Evolutionary conservation across 2,329 filamentous ascomycete genomes (phyloP), one percentile per base, ranked within the genome.

Genomic region (Magnaporthales sp.): DNA sequence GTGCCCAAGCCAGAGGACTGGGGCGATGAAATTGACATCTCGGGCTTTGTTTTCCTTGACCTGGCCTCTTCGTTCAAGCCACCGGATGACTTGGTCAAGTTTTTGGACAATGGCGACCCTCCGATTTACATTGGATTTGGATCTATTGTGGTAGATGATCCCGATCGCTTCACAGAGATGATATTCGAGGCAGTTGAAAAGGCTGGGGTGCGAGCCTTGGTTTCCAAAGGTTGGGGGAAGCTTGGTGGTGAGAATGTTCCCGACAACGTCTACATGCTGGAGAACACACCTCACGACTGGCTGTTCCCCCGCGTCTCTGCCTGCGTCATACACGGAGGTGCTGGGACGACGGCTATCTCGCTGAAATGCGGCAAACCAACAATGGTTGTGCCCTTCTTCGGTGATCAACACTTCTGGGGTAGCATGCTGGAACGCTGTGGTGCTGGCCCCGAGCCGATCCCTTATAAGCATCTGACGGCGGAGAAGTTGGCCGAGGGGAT

Each of bases 401-500:
- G 90, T 2, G 90, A 93, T 72, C 90, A 93, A 74, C 84, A 89
- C 63, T 93, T 93, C 73, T 93, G 91, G 90, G 90, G 90, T 2
- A 80, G 81, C 22, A 91, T 91, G 86, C 82, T 92, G 0, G 82
- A 81, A 4, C 84, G 81, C 38, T 82, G 86, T 1, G 83, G 84
- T 29, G 89, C 89, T 0, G 90, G 90, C 0, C 87, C 89, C 0
- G 78, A 84, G 58, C 84, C 89, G 1, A 82, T 91, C 9, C 89
- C 89, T 0, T 90, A 91, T 77, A 91, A 91, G 76, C 77, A 83
- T 10, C 75, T 93, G 1, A 86, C 81, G 1, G 82, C 81, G 0
- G 86, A 91, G 67, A 86, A 84, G 60, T 76, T 92, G 1, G 86
- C 86, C 0, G 86, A 90, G n/a, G 89, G 89, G 0, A 92, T 92